Percentiles rank a stretch among this genome's conserved stretches.
Conservation (phyloP, 768 basidiomycete species). For the Lactifluus piperatus region DNA sequence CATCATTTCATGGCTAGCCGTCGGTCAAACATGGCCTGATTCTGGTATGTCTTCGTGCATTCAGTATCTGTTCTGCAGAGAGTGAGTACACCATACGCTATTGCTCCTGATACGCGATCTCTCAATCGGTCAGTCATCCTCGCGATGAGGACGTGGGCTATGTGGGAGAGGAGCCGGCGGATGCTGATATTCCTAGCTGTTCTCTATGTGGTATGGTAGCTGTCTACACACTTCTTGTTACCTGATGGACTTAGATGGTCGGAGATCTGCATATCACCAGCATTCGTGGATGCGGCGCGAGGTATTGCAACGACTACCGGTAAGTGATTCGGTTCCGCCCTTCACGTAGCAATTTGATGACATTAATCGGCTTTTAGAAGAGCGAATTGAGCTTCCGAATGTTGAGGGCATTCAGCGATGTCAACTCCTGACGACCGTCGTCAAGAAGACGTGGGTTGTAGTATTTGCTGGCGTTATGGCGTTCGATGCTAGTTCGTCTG, state of each 20-base stretch:
- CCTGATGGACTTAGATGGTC: neutral
- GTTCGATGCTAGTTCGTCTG: constrained; percentile 11
- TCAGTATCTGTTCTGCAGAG: neutral
- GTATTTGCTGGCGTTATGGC: neutral
- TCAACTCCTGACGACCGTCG: neutral
- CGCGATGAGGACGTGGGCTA: constrained; percentile 25
- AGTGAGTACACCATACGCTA: neutral
- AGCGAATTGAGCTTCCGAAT: neutral
- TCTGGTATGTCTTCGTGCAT: neutral
- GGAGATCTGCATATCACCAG: constrained; percentile 1
- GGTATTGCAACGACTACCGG: neutral
- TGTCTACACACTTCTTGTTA: neutral
- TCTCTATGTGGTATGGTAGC: neutral
- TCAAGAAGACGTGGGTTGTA: neutral
- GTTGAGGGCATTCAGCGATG: neutral
- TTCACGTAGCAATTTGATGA: neutral
- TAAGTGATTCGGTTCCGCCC: neutral
- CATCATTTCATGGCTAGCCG: neutral
- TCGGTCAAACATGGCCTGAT: neutral
- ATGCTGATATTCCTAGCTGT: constrained; percentile 5
- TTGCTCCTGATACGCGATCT: neutral
- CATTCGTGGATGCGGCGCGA: neutral
- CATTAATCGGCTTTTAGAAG: neutral
- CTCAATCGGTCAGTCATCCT: constrained; percentile 20
- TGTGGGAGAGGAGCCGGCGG: constrained; percentile 22